These are phyloP conservation scores for Tilletia walkeri DNA, from an alignment of 1,284 basidiomycete species.

Conservation along the genomic window DNA sequence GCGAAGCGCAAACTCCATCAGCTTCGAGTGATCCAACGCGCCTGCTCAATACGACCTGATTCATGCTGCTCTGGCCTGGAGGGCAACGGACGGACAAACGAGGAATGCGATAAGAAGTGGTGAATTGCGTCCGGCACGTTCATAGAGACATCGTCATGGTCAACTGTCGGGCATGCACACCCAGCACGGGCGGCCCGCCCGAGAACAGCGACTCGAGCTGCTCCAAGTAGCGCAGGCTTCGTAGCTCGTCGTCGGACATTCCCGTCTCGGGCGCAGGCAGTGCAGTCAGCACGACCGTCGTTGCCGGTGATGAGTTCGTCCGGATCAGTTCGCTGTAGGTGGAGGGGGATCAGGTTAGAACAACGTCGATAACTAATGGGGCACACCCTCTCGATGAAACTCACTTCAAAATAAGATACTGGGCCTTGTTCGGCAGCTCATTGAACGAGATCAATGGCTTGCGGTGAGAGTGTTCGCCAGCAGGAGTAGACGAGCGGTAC, in stretches of 20 bases:
- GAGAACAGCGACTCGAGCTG: conserved; percentile 49
- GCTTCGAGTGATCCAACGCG: too few relatives aligned
- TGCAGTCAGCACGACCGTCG: conserved; percentile 51
- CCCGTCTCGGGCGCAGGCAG: conserved; percentile 52
- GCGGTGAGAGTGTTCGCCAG: conserved; percentile 19
- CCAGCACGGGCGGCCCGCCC: conserved; percentile 50
- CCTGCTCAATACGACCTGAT: too few relatives aligned
- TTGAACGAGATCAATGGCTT: conserved; percentile 47
- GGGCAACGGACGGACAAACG: too few relatives aligned
- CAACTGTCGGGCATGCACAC: conserved; percentile 52
- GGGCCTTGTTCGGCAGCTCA: conserved; percentile 52
- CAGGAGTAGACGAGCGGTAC: conserved; percentile 7
- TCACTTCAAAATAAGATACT: conserved; percentile 52
- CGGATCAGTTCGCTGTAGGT: conserved; percentile 43
- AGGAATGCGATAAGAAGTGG: too few relatives aligned
- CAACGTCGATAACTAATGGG: background rate
- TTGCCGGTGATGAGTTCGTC: conserved; percentile 39
- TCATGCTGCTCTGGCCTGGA: too few relatives aligned
- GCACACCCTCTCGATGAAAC: background rate
- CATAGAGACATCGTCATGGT: conserved; percentile 26
- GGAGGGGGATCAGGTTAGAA: background rate
- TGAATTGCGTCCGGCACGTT: too few relatives aligned
- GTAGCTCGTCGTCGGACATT: conserved; percentile 38
- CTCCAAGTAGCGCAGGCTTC: conserved; percentile 42
- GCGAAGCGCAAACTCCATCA: too few relatives aligned